Conservation (phyloP, 495 filamentous ascomycete genomes). For the Penicillium pancosmium region DNA sequence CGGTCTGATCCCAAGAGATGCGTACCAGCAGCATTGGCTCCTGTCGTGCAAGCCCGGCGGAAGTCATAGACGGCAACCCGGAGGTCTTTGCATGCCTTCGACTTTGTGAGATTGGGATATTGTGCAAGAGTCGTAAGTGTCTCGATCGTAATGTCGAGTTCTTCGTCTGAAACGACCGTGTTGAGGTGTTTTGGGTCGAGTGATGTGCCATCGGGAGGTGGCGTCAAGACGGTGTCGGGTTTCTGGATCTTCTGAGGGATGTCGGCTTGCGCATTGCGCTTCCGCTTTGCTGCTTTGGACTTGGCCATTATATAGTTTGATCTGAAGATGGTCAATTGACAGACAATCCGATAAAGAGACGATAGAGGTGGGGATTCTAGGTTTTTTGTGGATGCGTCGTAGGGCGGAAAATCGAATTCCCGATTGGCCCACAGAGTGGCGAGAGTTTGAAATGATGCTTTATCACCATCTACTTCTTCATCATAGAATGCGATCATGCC, state of each 20-base stretch:
- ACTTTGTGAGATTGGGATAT: conserved; percentile 40
- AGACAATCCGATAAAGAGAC: conserved; percentile 6
- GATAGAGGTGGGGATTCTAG: conserved; percentile 5
- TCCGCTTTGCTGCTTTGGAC: conserved; percentile 42
- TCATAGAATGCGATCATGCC: too few relatives aligned
- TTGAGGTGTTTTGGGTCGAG: conserved; percentile 37
- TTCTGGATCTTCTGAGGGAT: conserved; percentile 37
- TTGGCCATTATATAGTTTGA: conserved; percentile 30
- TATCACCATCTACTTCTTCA: not conserved
- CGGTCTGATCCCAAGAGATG: not conserved
- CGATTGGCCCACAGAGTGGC: not conserved
- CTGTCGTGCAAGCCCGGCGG: conserved; percentile 42
- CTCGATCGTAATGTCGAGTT: conserved; percentile 42
- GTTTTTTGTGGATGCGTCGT: conserved; percentile 7
- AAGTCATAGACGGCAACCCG: conserved; percentile 43
- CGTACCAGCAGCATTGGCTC: conserved; percentile 39
- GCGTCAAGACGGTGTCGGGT: conserved; percentile 24
- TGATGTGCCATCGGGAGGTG: conserved; percentile 35
- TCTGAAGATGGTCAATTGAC: not conserved
- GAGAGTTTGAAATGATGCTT: not conserved
- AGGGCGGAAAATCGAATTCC: conserved; percentile 3
- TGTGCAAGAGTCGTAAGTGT: conserved; percentile 40
- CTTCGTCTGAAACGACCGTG: conserved; percentile 38
- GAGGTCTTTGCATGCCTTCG: conserved; percentile 44
- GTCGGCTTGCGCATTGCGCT: conserved; percentile 39